These are phyloP conservation scores for Populus deltoides DNA, from an alignment of 345 rosid genomes.

Conservation along the genomic window DNA sequence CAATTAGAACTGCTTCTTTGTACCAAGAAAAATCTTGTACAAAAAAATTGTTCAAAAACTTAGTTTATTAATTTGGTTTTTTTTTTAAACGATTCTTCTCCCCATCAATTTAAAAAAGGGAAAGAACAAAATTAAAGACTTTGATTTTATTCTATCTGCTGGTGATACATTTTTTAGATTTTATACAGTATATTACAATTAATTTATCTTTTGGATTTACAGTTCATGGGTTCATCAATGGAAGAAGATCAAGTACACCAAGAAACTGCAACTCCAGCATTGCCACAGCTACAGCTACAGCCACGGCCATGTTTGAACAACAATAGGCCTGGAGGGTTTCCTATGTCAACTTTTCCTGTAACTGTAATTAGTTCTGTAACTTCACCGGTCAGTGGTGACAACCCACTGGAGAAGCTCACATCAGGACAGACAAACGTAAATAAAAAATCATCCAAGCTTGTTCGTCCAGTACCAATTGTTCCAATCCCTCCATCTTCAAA, in stretches of 20 bases:
- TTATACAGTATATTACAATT: too few relatives aligned
- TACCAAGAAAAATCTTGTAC: too few relatives aligned
- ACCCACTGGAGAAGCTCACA: slow-evolving; percentile 29
- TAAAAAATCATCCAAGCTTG: slow-evolving; percentile 25
- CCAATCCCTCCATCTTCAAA: slow-evolving; percentile 64
- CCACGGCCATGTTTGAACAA: slow-evolving; percentile 11
- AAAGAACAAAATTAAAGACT: not conserved
- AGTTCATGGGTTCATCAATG: slow-evolving; percentile 38
- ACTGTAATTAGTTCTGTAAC: slow-evolving; percentile 13
- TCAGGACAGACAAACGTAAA: slow-evolving; percentile 19
- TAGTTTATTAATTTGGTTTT: too few relatives aligned
- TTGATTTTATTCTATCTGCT: not conserved
- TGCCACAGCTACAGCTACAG: slow-evolving; percentile 9
- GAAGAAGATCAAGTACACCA: slow-evolving; percentile 39
- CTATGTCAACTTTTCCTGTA: slow-evolving; percentile 29
- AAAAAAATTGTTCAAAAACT: too few relatives aligned
- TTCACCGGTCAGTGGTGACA: slow-evolving; percentile 22
- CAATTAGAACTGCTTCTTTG: not conserved
- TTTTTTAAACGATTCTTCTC: too few relatives aligned
- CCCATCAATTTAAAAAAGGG: not conserved
- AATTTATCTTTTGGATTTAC: slow-evolving; percentile 4
- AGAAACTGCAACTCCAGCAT: slow-evolving; percentile 14
- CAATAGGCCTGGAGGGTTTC: slow-evolving; percentile 21
- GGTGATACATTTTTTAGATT: too few relatives aligned
- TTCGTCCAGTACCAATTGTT: slow-evolving; percentile 50